phyloP scores from a whole-genome alignment of 2,329 filamentous ascomycete species.

The Chrysosporium queenslandicum region DNA sequence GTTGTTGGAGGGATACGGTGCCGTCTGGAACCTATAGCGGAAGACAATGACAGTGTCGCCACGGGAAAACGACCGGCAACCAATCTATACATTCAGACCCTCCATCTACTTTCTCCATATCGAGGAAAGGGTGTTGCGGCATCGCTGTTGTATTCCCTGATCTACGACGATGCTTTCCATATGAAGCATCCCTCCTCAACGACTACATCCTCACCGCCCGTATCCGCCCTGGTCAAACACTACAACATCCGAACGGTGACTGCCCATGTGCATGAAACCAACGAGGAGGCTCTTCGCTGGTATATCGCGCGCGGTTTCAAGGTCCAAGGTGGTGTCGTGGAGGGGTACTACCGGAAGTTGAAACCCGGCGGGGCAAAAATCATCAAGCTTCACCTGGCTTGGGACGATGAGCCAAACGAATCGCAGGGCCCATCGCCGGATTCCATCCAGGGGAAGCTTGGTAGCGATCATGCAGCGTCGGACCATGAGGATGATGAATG shows the following conservation, averaged over 20 bases:
- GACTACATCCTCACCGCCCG: conserved; percentile 9
- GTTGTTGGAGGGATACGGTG: conserved; percentile 43
- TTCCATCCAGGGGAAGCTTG: not conserved
- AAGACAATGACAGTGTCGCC: conserved; percentile 5
- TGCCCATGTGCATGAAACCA: conserved; percentile 56
- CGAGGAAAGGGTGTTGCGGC: conserved; percentile 49
- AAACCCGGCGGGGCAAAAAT: conserved; percentile 48
- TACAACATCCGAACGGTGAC: conserved; percentile 46
- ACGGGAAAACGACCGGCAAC: conserved; percentile 19
- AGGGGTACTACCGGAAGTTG: conserved; percentile 51
- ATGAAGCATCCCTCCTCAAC: not conserved
- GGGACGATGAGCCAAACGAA: conserved; percentile 21
- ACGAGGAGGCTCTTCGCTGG: conserved; percentile 51
- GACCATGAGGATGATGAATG: conserved; percentile 33
- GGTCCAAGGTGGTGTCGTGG: conserved; percentile 40
- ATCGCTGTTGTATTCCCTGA: conserved; percentile 41
- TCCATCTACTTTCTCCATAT: conserved; percentile 51
- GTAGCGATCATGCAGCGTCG: not conserved
- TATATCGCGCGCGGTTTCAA: conserved; percentile 50
- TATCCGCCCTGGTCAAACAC: conserved; percentile 35
- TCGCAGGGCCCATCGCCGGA: not conserved
- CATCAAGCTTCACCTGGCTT: conserved; percentile 27
- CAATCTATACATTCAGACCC: conserved; percentile 52
- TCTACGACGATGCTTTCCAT: conserved; percentile 21
- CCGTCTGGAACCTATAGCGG: conserved; percentile 32